Evolutionary conservation across 352 stramenopile species (phyloP), one percentile per base, ranked within the genome.

Genomic region (Pythium utonaiense): DNA sequence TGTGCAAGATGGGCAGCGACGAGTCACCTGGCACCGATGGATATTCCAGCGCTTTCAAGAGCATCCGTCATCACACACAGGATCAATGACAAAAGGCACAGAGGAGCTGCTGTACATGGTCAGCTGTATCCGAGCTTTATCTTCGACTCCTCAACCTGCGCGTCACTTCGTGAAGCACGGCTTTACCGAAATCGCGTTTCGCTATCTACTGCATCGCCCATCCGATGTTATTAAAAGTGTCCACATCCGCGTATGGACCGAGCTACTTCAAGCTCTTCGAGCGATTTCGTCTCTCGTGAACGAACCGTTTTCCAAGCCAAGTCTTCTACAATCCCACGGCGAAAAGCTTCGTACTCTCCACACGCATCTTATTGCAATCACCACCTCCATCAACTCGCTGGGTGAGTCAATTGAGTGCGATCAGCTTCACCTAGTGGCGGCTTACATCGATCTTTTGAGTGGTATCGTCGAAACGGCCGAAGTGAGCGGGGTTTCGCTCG

Each of bases 81-180:
- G 44, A 3, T 21, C 24, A 5, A 34, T 52, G n/a, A 51, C 9
- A 4, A 51, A 22, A 51, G 25, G 7, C 7, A 22, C 21, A 0
- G 44, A 52, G 12, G 44, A 30, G 44, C 44, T 52, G 4, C 12
- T 52, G 4, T 3, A 3, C 3, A 4, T 57, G 3, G 24, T 25
- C 3, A 30, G 50, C 9, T 57, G 50, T 16, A 47, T 57, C 27
- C n/a, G 30, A 3, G 50, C 17, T 3, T 14, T 57, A 24, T 28
- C 50, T 34, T n/a, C 4, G 3, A 25, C 6, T 28, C 10, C 31
- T 30, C 36, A 33, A 14, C 21, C 24, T 7, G 38, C 44, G 1
- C 22, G 14, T 6, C 36, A 50, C 30, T 58, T 58, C n/a, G 25
- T 50, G 24, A 14, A 41, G 19, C 52, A 58, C n/a, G 52, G 36